Conservation (phyloP, 352 stramenopile genomes). For the Pythium plurisporium region DNA sequence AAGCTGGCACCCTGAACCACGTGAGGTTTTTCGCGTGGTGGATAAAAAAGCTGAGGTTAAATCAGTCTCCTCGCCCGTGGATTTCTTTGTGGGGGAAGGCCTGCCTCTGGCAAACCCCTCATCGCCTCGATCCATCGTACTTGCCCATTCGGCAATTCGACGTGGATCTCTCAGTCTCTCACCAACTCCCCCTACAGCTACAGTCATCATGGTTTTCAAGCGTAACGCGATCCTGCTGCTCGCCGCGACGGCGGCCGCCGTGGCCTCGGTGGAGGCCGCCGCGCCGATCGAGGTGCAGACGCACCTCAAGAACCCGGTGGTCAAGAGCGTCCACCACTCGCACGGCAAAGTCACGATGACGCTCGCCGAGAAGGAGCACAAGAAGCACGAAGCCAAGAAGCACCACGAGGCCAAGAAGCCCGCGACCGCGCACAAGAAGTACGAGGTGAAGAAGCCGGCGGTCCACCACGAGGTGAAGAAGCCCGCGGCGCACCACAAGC, state of each 20-base stretch:
- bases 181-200: not conserved
- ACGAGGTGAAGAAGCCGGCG: conserved; percentile 5
- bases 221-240: conserved; percentile 18
- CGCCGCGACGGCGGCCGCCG: conserved; percentile 7
- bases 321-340: conserved; percentile 17
- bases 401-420: conserved; percentile 8
- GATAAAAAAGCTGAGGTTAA: conserved; percentile 20
- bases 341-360: conserved; percentile 16
- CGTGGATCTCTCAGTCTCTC: conserved; percentile 21
- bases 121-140: not conserved
- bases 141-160: conserved; percentile 27
- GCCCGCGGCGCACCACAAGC: too few species aligned
- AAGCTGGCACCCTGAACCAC: not conserved
- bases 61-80: conserved; percentile 14
- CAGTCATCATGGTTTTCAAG: conserved; percentile 26
- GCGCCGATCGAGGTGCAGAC: conserved; percentile 12
- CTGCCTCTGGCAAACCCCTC: conserved; percentile 3
- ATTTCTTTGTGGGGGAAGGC: too few species aligned
- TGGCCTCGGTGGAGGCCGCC: conserved; percentile 9
- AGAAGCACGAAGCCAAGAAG: conserved; percentile 17
- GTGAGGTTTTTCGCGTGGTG: conserved; percentile 12
- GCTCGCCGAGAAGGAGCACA: conserved; percentile 9
- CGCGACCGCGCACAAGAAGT: conserved; percentile 5
- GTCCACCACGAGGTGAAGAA: not conserved
- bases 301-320: conserved; percentile 24